Base-by-base conservation (phyloP, 768 basidiomycete species). In the Coprinopsis strossmayeri region DNA sequence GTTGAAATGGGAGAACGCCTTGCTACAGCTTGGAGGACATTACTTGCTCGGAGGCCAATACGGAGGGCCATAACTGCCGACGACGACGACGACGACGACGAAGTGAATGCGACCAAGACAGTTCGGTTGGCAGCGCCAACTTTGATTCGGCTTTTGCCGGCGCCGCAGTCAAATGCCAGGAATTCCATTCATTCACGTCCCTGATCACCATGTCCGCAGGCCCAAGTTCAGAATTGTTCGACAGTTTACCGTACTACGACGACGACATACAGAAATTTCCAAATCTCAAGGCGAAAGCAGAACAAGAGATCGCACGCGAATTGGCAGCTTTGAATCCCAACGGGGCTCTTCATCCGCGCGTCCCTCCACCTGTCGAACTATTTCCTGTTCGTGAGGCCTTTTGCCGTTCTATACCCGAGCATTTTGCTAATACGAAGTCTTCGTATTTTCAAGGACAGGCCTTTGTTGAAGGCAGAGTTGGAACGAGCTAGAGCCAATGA, bases 231-330 rank as follows among this genome's bases (percentile, higher is more conserved):
- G 70, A 71, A 49, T 71, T 85, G 30, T 79, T 91, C 56, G 92
- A 96, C 65, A 87, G 91, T 21, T 73, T 96, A 54, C 93, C 93
- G 15, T 97, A 96, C 69, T 92, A 90, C 60, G 93, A 97, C 70
- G 89, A 92, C 62, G 91, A 96, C 62, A 74, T 94, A 45, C 87
- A 91, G 52, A 77, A 77, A 48, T 79, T 76, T 51, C 88, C 90
- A 1, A 58, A 74, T 32, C 70, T 92, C 32, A 81, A 77, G 61
- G 77, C 82, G 60, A 84, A 82, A 61, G 90, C 91, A 13, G 85
- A 88, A 48, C 71, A 71, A 54, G 90, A 91, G 61, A 66, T 92
- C 34, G 82, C 82, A 23, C 75, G 77, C n/a, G 82, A 90, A 61
- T 51, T 58, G 45, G 73, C 77, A 54, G 34, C 30, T 12, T 18